These are phyloP conservation scores for Didymella sp. DNA, from an alignment of 2,329 filamentous ascomycete species.

Conservation along the genomic window DNA sequence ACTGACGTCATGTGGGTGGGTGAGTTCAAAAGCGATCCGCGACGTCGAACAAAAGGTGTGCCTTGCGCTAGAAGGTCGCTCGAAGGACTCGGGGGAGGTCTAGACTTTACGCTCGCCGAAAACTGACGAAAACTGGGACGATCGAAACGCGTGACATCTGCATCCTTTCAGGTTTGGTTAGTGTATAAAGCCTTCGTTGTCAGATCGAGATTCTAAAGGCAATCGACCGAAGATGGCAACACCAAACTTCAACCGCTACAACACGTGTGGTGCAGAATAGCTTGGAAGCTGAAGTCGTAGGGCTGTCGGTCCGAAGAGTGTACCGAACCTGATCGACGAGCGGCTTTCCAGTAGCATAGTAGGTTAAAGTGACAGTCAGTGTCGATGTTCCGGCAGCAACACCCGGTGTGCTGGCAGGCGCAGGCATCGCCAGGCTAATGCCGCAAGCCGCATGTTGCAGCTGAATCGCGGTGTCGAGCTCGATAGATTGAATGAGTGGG, in stretches of 20 bases:
- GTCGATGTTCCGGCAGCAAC: constrained; percentile 1
- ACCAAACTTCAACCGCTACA: constrained; percentile 2
- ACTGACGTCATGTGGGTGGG: constrained; percentile 17
- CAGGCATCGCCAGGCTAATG: constrained; percentile 1
- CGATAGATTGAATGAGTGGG: background rate
- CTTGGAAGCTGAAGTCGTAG: background rate
- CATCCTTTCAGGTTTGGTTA: constrained; percentile 9
- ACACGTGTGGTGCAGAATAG: background rate
- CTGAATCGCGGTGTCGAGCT: background rate
- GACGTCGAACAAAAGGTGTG: constrained; percentile 5
- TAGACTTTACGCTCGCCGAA: constrained; percentile 12
- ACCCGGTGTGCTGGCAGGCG: background rate
- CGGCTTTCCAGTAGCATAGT: constrained; percentile 1
- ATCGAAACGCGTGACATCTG: constrained; percentile 16
- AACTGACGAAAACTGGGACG: constrained; percentile 10
- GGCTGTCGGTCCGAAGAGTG: constrained; percentile 3
- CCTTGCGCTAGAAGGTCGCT: constrained; percentile 8
- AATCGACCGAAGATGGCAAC: constrained; percentile 3
- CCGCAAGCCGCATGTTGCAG: background rate
- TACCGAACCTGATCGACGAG: constrained; percentile 10
- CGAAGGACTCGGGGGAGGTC: constrained; percentile 1
- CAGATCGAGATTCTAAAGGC: constrained; percentile 16
- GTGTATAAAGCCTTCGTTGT: constrained; percentile 12
- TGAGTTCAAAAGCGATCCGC: constrained; percentile 5
- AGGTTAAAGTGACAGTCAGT: no score